Base-by-base conservation (phyloP, 345 rosid species). In the Pistacia atlantica region DNA sequence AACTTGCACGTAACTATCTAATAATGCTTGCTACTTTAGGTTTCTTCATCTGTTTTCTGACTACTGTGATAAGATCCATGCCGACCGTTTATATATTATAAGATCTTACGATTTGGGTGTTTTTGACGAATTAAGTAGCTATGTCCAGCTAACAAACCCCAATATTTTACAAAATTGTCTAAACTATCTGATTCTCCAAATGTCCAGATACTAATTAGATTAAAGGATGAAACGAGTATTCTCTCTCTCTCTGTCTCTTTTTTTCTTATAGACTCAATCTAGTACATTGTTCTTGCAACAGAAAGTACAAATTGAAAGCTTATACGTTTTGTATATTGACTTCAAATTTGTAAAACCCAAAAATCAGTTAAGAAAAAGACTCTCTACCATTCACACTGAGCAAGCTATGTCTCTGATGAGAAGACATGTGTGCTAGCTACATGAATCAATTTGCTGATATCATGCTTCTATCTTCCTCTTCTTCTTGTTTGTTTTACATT, bases 401-500 rank as follows among this genome's bases (percentile, higher is more conserved):
- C 60, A 51, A 18, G 38, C 60, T 69, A 14, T 3, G 35, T 49
- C 22, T 20, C 48, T 11, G 54, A 5, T 22, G 62, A 42, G 14
- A 56, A 17, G 38, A n/a, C 33, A 48, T 72, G 38, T 38, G 33
- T 16, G n/a, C 16, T 25, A 71, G 64, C 45, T 42, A 42, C 46
- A 42, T 42, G 33, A 57, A 18, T 49, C 13, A 46, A 52, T 59
- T 46, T 63, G 74, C 52, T 75, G 72, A 48, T 46, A 57, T 65
- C 79, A 38, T 54, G 28, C 25, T 25, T 69, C 4, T 20, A 33
- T 64, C 66, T 57, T 74, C 56, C 11, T 57, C 20, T 18, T 56
- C 51, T 74, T 67, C 51, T 74, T 67, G 20, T 51, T n/a, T 76
- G 52, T 52, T 37, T 73, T 22, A 56, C 18, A 17, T 72, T 66